Evolutionary conservation across 257 asterid genomes (phyloP).

Genomic region (Solanum lignicaule): DNA sequence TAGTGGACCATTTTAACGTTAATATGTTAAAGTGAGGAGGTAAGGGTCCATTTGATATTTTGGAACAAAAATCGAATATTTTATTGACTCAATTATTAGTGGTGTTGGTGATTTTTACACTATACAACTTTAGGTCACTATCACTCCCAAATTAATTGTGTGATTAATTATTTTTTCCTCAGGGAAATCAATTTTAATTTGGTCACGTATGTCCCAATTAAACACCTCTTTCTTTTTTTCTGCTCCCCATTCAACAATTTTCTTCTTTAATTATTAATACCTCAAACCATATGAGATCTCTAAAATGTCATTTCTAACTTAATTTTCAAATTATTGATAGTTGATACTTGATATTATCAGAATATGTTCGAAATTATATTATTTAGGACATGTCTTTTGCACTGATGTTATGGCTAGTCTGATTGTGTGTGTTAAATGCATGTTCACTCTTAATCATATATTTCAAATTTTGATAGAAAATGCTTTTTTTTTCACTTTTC

Average conservation of each 20-base stretch:
- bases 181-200: not conserved
- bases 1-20: not conserved
- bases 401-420: not conserved
- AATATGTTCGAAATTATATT: not conserved
- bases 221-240: not conserved
- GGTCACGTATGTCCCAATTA: not conserved
- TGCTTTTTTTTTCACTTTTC: too few relatives aligned
- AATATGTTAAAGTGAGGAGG: not conserved
- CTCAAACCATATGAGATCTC: not conserved
- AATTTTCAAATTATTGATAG: not conserved
- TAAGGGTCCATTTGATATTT: not conserved
- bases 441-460: not conserved
- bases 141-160: not conserved
- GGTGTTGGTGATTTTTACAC: not conserved
- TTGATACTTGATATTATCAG: not conserved
- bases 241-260: not conserved
- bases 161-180: not conserved
- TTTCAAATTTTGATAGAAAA: accelerated
- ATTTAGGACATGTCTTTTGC: not conserved
- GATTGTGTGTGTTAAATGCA: too few relatives aligned
- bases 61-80: not conserved
- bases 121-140: not conserved
- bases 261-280: not conserved
- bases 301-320: not conserved
- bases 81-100: not conserved